phyloP scores from a whole-genome alignment of 148 eudicot species.

The Persicaria tinctoria region DNA sequence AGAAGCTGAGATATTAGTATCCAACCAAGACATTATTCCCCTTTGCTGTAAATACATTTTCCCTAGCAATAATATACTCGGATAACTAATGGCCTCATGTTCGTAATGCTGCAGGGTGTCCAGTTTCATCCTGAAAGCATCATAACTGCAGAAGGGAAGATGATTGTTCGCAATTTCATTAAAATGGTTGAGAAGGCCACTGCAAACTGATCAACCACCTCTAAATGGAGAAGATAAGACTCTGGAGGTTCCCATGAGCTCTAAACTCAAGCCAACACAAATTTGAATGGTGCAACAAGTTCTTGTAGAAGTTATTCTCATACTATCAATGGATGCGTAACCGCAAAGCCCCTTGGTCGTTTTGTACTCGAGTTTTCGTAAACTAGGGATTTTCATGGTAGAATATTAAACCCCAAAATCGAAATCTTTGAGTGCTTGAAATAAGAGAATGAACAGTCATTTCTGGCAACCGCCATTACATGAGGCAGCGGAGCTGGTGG shows the following conservation, averaged over 20 bases:
- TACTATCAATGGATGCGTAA: not conserved
- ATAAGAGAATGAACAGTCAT: not conserved
- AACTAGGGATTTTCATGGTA: not conserved
- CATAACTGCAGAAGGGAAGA: conserved; percentile 81
- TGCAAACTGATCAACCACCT: not conserved
- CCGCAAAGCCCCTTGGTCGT: not conserved
- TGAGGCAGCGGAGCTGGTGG: too few relatives aligned
- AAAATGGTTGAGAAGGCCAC: conserved; percentile 43
- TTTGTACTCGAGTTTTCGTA: not conserved
- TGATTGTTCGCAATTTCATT: conserved; percentile 66
- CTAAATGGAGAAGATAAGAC: too few relatives aligned
- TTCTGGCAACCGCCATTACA: too few relatives aligned
- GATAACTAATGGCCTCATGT: not conserved
- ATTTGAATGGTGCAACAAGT: not conserved
- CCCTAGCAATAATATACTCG: not conserved
- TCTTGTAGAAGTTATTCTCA: not conserved
- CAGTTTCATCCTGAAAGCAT: conserved; percentile 99
- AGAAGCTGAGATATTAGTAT: too few relatives aligned
- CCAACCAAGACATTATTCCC: too few relatives aligned
- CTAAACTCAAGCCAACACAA: not conserved
- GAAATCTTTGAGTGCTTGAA: not conserved
- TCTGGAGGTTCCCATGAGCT: not conserved
- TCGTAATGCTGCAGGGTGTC: conserved; percentile 55
- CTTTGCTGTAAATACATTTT: too few relatives aligned
- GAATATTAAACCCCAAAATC: not conserved